Conservation (phyloP, 139 green algal genomes). For the Penium margaritaceum region DNA sequence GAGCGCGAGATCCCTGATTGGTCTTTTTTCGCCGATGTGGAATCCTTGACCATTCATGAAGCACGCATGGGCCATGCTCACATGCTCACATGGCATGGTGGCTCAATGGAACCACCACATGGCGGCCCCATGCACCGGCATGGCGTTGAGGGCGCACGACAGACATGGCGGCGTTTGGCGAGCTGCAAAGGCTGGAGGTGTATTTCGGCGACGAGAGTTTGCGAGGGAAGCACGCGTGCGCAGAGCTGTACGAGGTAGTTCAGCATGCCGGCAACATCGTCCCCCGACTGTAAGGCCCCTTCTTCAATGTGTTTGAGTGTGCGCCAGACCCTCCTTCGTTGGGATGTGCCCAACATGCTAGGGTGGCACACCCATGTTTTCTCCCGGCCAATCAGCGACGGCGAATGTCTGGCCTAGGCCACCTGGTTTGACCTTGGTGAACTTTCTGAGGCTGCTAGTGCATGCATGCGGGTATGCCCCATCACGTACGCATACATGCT, state of each 20-base stretch:
- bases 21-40: neutral
- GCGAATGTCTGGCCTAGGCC: too few relatives aligned
- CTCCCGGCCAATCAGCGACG: too few relatives aligned
- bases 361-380: too few relatives aligned
- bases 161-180: slow-evolving; percentile 77
- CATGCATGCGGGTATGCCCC: too few relatives aligned
- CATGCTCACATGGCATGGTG: neutral
- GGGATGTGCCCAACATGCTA: too few relatives aligned
- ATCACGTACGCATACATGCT: too few relatives aligned
- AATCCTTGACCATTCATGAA: too few relatives aligned
- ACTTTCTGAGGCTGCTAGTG: too few relatives aligned
- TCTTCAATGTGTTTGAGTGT: too few relatives aligned
- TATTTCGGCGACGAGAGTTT: slow-evolving; percentile 71
- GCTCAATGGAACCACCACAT: too few relatives aligned
- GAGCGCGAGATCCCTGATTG: neutral
- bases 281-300: slow-evolving; percentile 70
- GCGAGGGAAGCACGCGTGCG: slow-evolving; percentile 33
- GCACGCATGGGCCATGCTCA: neutral
- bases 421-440: too few relatives aligned
- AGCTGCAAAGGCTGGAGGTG: slow-evolving; percentile 68
- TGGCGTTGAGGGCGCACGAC: neutral
- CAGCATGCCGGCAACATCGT: slow-evolving; percentile 93
- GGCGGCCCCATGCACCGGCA: neutral
- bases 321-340: too few relatives aligned
- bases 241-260: slow-evolving; percentile 88